These are phyloP conservation scores for Suillus bovinus DNA, from an alignment of 768 basidiomycete genomes.

Conservation along the genomic window DNA sequence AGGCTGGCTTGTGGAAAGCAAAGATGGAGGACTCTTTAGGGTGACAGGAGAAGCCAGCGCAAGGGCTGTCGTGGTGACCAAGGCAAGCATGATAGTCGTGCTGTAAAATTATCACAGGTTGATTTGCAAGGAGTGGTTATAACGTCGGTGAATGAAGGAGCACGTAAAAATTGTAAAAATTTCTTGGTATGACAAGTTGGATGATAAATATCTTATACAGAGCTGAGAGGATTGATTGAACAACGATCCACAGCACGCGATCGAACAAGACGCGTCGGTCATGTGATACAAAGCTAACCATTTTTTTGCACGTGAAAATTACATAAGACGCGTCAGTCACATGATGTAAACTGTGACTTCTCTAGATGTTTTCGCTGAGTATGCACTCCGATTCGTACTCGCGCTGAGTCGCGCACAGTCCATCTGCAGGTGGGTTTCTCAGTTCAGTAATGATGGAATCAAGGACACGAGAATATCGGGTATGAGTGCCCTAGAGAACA, in stretches of 20 bases:
- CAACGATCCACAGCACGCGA: background rate
- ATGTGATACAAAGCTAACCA: background rate
- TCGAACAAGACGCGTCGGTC: background rate
- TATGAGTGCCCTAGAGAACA: too few relatives aligned
- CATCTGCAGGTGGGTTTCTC: too few relatives aligned
- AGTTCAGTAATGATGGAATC: too few relatives aligned
- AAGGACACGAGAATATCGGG: too few relatives aligned
- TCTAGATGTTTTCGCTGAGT: too few relatives aligned
- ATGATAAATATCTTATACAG: background rate
- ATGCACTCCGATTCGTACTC: too few relatives aligned
- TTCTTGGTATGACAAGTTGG: background rate
- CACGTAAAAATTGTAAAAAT: background rate
- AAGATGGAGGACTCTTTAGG: conserved; percentile 45
- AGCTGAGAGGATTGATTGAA: background rate
- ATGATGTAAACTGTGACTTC: too few relatives aligned
- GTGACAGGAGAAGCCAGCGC: conserved; percentile 42
- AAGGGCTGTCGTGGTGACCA: conserved; percentile 46
- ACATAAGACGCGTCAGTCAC: too few relatives aligned
- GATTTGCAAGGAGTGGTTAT: background rate
- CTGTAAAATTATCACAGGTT: background rate
- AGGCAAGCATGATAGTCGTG: conserved; percentile 45
- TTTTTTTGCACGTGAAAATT: too few relatives aligned
- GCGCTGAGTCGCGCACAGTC: too few relatives aligned
- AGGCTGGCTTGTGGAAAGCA: conserved; percentile 34
- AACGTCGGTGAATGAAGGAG: background rate